Evolutionary conservation across 257 asterid genomes (phyloP), one percentile per base, ranked within the genome.

Genomic region (Scutellaria galericulata): DNA sequence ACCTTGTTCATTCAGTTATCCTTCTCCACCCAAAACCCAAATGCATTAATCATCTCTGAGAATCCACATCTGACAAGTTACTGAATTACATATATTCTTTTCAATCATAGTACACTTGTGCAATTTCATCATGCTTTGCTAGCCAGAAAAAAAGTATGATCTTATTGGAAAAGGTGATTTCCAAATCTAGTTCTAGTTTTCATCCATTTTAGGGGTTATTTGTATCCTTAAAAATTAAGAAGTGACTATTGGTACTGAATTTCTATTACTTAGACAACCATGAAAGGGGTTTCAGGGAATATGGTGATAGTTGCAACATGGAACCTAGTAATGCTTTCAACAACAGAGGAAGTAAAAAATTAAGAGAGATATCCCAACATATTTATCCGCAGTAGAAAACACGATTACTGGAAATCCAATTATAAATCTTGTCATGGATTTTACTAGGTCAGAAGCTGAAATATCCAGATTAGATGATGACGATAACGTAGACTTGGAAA

Each of bases 401-500:
- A 39, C 52, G 59, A 64, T 54, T 27, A 39, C 66, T 24, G 44
- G 7, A 69, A 53, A 56, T 67, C 64, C 53, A 41, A 64, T 46
- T 71, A 48, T 62, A 48, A 55, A 57, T 72, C 50, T 63, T 62
- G 47, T 51, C 31, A 47, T 54, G 62, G 54, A 47, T 61, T 62
- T 64, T 73, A 55, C 86, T 88, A 92, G 97, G 89, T 79, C 89
- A 58, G 91, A 84, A 74, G 85, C 81, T 71, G 95, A 89, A 62
- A 48, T 90, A 54, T 52, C 75, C 52, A 73, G 57, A 67, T 78
- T 83, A 57, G 92, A 92, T 79, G 83, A 77, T 46, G 91, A 82
- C 44, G 90, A 90, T 72, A 84, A 87, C 61, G 96, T 92, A 58
- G 96, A 92, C 70, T 77, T 92, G 80, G 98, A 92, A 68, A 90